Conservation (phyloP, 2,329 filamentous ascomycete species). For the Cladosporium sp. region DNA sequence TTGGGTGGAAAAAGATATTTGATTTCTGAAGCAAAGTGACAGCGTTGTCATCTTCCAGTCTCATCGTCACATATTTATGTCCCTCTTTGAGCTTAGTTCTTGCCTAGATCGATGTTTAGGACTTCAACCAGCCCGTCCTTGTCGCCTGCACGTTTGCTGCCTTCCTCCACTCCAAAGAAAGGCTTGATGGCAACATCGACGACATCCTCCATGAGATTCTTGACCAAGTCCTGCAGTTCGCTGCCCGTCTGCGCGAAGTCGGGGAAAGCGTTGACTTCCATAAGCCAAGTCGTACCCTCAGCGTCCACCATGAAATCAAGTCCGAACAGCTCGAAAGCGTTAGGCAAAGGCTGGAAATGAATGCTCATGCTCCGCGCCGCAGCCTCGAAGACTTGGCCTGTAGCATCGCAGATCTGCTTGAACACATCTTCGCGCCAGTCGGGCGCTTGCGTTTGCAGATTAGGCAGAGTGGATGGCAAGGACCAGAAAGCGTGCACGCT, state of each 20-base stretch:
- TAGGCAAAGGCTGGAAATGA: slow-evolving; percentile 86
- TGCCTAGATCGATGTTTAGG: slow-evolving; percentile 49
- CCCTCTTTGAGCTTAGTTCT: slow-evolving; percentile 18
- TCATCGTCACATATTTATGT: background rate
- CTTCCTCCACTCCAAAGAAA: slow-evolving; percentile 58
- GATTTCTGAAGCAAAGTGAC: background rate
- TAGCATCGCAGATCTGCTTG: slow-evolving; percentile 69
- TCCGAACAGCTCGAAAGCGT: slow-evolving; percentile 90
- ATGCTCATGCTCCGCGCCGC: slow-evolving; percentile 80
- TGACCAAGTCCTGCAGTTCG: slow-evolving; percentile 69
- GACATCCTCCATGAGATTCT: slow-evolving; percentile 73
- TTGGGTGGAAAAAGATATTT: background rate
- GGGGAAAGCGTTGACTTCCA: slow-evolving; percentile 95
- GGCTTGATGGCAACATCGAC: slow-evolving; percentile 65
- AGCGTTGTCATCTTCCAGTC: background rate
- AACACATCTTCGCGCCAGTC: slow-evolving; percentile 65
- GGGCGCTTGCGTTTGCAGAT: slow-evolving; percentile 15
- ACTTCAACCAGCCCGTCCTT: slow-evolving; percentile 42
- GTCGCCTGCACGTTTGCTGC: slow-evolving; percentile 14
- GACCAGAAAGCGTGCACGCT: slow-evolving; percentile 76
- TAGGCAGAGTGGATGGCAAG: slow-evolving; percentile 48
- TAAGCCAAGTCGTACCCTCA: slow-evolving; percentile 65
- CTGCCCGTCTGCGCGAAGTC: slow-evolving; percentile 91
- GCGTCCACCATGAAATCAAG: slow-evolving; percentile 83
- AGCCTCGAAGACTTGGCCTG: slow-evolving; percentile 80